A percentile compares a stretch with the other conserved stretches of the same genome.
Conservation (phyloP, 2,329 filamentous ascomycete species). For the Aspergillus tanneri region DNA sequence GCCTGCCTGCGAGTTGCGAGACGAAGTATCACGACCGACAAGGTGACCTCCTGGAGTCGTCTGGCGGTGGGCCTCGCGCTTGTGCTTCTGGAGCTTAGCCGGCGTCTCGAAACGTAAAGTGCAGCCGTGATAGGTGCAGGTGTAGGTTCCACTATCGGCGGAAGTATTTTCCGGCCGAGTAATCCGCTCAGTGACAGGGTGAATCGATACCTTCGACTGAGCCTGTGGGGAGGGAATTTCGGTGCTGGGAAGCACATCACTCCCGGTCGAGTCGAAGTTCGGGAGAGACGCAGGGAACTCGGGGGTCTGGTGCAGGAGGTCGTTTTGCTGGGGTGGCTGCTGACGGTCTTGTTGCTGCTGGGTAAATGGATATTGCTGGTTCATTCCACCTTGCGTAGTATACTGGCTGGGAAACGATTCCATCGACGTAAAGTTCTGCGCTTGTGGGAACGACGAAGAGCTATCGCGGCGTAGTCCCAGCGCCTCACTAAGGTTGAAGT, state of each 20-base stretch:
- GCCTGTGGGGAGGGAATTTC: slow-evolving; percentile 38
- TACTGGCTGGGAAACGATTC: slow-evolving; percentile 43
- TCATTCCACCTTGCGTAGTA: slow-evolving; percentile 45
- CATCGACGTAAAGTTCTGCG: slow-evolving; percentile 41
- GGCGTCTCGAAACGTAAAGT: slow-evolving; percentile 84
- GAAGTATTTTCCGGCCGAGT: slow-evolving; percentile 62
- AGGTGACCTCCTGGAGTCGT: slow-evolving; percentile 55
- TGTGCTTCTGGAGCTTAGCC: slow-evolving; percentile 86
- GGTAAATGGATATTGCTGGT: slow-evolving; percentile 53
- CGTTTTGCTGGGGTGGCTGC: slow-evolving; percentile 31
- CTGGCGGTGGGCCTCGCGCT: slow-evolving; percentile 85
- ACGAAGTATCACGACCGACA: slow-evolving; percentile 44
- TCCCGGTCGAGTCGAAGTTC: slow-evolving; percentile 62
- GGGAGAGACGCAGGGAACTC: slow-evolving; percentile 61
- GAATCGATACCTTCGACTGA: slow-evolving; percentile 32
- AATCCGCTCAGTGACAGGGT: slow-evolving; percentile 35
- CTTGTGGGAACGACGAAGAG: slow-evolving; percentile 35
- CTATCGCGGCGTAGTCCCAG: slow-evolving; percentile 40
- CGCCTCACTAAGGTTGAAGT: slow-evolving; percentile 49
- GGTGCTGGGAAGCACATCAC: slow-evolving; percentile 44
- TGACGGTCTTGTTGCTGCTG: slow-evolving; percentile 27
- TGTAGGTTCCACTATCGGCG: slow-evolving; percentile 86
- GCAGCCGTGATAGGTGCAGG: slow-evolving; percentile 93
- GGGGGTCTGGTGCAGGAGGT: slow-evolving; percentile 47
- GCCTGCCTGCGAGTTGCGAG: slow-evolving; percentile 83